A percentile compares a stretch with the other conserved stretches of the same genome.
These are phyloP conservation scores for Xylaria sp. DNA, from an alignment of 2,329 filamentous ascomycete species.

Conservation along the genomic window DNA sequence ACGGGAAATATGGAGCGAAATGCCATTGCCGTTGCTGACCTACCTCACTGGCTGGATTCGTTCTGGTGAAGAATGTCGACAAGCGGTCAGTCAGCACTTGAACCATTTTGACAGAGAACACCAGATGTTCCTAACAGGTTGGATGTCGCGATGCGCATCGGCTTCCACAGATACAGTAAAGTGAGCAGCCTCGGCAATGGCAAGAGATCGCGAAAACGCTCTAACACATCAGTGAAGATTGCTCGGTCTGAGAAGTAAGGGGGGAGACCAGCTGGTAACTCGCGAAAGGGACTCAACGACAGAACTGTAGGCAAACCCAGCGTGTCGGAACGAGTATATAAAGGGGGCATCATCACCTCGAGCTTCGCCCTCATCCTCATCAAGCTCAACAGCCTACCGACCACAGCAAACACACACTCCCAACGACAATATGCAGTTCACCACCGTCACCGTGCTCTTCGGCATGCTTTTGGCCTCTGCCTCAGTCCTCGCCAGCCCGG, in stretches of 20 bases:
- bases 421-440: slow-evolving; percentile 32
- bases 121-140: neutral
- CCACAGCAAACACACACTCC: neutral
- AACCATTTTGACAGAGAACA: no score
- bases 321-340: slow-evolving; percentile 11
- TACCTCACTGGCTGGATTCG: neutral
- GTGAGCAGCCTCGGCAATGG: neutral
- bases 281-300: neutral
- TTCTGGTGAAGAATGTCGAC: neutral
- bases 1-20: neutral
- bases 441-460: slow-evolving; percentile 26
- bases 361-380: neutral
- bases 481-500: slow-evolving; percentile 33
- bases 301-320: neutral
- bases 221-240: neutral
- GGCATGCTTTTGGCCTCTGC: slow-evolving; percentile 31
- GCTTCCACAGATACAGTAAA: neutral
- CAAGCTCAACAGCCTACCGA: slow-evolving; percentile 19
- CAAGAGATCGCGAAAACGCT: slow-evolving; percentile 20
- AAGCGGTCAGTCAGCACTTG: neutral
- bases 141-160: neutral
- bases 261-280: neutral
- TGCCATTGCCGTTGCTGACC: slow-evolving; percentile 14
- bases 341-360: slow-evolving; percentile 10
- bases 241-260: neutral